phyloP scores from a whole-genome alignment of 1,284 basidiomycete genomes.

The Ceratobasidium sp. region DNA sequence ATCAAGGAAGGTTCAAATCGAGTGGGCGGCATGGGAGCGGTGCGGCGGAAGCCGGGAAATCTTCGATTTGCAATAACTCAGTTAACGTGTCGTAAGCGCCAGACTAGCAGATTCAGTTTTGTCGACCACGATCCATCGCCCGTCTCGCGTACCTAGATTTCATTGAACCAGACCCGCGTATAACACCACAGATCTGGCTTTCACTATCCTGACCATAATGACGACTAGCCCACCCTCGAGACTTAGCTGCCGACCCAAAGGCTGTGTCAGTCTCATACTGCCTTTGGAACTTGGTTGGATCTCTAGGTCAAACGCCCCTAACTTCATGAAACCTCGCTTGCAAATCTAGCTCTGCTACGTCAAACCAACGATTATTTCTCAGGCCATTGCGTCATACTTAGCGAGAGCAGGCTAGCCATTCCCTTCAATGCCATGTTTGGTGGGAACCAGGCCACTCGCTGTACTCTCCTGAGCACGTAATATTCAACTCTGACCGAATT shows the following conservation, averaged over 20 bases:
- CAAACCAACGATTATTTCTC: background rate
- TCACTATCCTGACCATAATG: background rate
- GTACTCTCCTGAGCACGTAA: background rate
- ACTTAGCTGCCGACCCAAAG: background rate
- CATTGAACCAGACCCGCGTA: background rate
- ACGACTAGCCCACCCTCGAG: background rate
- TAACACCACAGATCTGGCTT: background rate
- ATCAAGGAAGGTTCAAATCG: slow-evolving; percentile 70
- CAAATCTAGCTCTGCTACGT: background rate
- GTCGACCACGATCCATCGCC: background rate
- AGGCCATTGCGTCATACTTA: background rate
- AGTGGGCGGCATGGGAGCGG: slow-evolving; percentile 38
- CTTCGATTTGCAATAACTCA: slow-evolving; percentile 20
- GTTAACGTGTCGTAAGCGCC: background rate
- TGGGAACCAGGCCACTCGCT: background rate
- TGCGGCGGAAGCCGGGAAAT: background rate
- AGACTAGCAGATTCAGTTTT: background rate
- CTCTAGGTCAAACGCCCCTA: background rate
- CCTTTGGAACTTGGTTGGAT: background rate
- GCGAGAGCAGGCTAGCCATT: background rate
- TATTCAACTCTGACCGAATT: background rate
- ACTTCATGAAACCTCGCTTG: background rate
- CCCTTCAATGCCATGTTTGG: background rate
- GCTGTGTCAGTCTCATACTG: background rate
- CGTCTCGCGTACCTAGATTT: background rate